A percentile compares a stretch with the other conserved stretches of the same genome.
These are phyloP conservation scores for Curvularia eragrostidis DNA, from an alignment of 2,329 filamentous ascomycete species.

Conservation along the genomic window DNA sequence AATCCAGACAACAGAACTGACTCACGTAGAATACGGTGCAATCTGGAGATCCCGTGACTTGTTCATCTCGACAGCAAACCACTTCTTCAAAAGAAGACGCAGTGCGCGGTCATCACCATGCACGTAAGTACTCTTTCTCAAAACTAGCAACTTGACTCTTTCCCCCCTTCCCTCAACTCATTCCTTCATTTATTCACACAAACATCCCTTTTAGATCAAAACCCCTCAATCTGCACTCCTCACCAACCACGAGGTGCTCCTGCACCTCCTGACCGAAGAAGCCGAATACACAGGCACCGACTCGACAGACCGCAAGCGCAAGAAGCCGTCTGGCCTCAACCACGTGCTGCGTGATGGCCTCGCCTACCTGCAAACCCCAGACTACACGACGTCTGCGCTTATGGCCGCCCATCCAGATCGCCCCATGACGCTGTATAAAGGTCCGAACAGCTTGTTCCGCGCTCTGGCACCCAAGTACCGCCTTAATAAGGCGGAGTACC, in stretches of 20 bases:
- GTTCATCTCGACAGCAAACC: not conserved
- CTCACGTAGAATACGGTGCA: not conserved
- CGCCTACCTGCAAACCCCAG: conserved; percentile 52
- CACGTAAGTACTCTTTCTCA: not conserved
- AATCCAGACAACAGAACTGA: not conserved
- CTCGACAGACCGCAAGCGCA: conserved; percentile 32
- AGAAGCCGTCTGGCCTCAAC: conserved; percentile 61
- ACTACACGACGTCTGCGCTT: conserved; percentile 30
- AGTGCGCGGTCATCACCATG: not conserved
- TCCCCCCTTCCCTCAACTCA: not conserved
- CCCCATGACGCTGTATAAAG: conserved; percentile 46
- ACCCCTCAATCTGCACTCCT: conserved; percentile 73
- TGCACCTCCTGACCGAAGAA: conserved; percentile 43
- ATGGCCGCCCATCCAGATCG: conserved; percentile 28
- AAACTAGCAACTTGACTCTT: too few relatives aligned
- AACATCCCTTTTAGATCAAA: conserved; percentile 63
- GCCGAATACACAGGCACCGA: conserved; percentile 45
- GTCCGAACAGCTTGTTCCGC: conserved; percentile 41
- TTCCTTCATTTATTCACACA: too few relatives aligned
- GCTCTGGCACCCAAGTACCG: conserved; percentile 39
- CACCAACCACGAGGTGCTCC: conserved; percentile 75
- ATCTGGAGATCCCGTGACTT: not conserved
- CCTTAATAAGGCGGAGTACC: conserved; percentile 48
- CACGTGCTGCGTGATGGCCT: conserved; percentile 69
- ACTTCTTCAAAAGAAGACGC: not conserved